phyloP scores from a whole-genome alignment of 805 yeast species.

The Clavispora carvajalis region DNA sequence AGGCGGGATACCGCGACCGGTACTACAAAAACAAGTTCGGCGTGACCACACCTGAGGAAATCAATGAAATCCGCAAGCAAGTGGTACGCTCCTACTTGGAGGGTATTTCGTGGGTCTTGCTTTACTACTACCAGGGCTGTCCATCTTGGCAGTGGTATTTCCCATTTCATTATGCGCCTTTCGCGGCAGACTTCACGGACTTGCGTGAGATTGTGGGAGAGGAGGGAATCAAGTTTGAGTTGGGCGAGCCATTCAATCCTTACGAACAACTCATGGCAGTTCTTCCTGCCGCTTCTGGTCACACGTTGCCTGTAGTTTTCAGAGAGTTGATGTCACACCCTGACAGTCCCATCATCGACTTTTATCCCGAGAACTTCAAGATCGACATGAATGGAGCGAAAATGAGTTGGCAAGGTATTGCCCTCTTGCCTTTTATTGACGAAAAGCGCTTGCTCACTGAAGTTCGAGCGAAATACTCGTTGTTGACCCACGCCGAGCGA shows the following conservation, averaged over 20 bases:
- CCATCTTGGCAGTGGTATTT: conserved; percentile 98
- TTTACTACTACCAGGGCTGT: conserved; percentile 95
- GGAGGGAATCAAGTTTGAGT: conserved; percentile 49
- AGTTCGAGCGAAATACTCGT: conserved; percentile 59
- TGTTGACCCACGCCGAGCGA: conserved; percentile 61
- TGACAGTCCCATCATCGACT: conserved; percentile 80
- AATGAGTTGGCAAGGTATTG: conserved; percentile 94
- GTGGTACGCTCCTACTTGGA: conserved; percentile 77
- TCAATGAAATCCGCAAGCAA: conserved; percentile 47
- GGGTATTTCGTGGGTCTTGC: conserved; percentile 94
- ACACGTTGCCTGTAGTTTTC: conserved; percentile 76
- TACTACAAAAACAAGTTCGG: conserved; percentile 77
- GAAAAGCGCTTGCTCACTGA: conserved; percentile 65
- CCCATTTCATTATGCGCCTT: conserved; percentile 97
- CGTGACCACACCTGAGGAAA: conserved; percentile 47
- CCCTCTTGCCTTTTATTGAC: conserved; percentile 85
- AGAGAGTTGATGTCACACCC: conserved; percentile 75
- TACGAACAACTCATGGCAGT: conserved; percentile 94
- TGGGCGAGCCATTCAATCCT: conserved; percentile 81
- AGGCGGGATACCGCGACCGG: conserved; percentile 79
- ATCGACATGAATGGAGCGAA: conserved; percentile 95
- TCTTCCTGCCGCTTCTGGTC: conserved; percentile 89
- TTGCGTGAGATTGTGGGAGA: conserved; percentile 41
- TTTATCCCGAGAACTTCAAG: conserved; percentile 82
- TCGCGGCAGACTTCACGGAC: conserved; percentile 79